Conservation (phyloP, 495 filamentous ascomycete species). For the Glarea lozoyensis region DNA sequence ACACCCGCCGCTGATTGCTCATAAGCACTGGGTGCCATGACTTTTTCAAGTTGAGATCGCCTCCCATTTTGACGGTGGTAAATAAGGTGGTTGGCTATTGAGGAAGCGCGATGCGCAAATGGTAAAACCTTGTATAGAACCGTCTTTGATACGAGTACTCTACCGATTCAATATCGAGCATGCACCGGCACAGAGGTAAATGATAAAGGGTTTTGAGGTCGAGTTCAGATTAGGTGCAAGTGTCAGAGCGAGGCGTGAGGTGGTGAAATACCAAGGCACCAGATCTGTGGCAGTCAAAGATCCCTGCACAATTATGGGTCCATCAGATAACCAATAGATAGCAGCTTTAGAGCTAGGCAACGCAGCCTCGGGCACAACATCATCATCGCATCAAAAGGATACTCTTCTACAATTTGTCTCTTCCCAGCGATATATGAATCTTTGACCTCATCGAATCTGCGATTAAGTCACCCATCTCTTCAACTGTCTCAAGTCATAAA, state of each 20-base stretch:
- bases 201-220: too few species aligned
- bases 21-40: slow-evolving; percentile 86
- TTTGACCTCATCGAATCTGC: too few species aligned
- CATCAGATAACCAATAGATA: slow-evolving; percentile 6
- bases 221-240: too few species aligned
- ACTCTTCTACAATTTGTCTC: too few species aligned
- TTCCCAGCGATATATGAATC: too few species aligned
- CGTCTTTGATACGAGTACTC: neutral
- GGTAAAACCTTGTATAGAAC: neutral
- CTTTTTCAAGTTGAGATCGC: slow-evolving; percentile 94
- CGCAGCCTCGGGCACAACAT: slow-evolving; percentile 14
- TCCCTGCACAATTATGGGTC: neutral
- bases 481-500: neutral
- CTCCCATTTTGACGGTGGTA: slow-evolving; percentile 65
- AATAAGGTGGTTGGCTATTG: too few species aligned
- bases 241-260: neutral
- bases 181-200: too few species aligned
- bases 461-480: too few species aligned
- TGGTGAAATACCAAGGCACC: neutral
- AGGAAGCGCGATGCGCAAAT: too few species aligned
- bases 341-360: slow-evolving; percentile 8
- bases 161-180: too few species aligned
- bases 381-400: slow-evolving; percentile 4
- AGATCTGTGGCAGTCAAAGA: neutral
- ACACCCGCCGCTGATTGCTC: slow-evolving; percentile 76